Base-by-base conservation (phyloP, 2,329 filamentous ascomycete species). In the Fusarium nisikadoi region DNA sequence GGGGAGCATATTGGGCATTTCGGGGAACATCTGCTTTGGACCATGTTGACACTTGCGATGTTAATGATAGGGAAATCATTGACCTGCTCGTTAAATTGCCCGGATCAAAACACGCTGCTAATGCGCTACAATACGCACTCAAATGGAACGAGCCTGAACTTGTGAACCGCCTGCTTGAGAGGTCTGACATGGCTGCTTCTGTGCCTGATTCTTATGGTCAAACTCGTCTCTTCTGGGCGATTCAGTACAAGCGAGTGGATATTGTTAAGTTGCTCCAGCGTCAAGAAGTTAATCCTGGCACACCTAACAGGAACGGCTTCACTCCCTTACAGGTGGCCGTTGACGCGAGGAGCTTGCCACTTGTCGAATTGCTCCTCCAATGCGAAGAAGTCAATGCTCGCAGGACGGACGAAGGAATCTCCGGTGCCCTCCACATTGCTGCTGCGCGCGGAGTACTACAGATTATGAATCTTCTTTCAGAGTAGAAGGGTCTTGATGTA, bases 131-230 rank as follows among this genome's bases (percentile, higher is more conserved):
- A 4, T 33, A 63, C 39, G 69, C 62, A 33, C 25, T 58, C 8
- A 27, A 41, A 3, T 43, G 8, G 19, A n/a, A 36, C 12, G 16
- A 68, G 19, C 13, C 43, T 14, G 31, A 20, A 6, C 39, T 74
- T 27, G 47, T 61, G 9, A 38, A 27, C 17, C 49, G 62, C 8
- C 41, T 72, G 20, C 53, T 74, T 8, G 39, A 36, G 35, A 62
- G 58, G 19, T 41, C 60, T 14, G 60, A 63, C 10, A 39, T 72
- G 11, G 38, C 68, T 58, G 47, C 25, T 8, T 56, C 62, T 7
- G 16, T 42, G 7, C n/a, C 29, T 17, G 62, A 65, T 29, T 14
- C 20, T 1, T 2, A 29, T 5, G 65, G 68, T 6, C 45, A 42
- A 19, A 62, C 71, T 4, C 58, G 52, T 4, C 46, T 72, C 4